These are phyloP conservation scores for Coemansia sp. DNA, from an alignment of 192 early-diverging fungal genomes.

Conservation along the genomic window DNA sequence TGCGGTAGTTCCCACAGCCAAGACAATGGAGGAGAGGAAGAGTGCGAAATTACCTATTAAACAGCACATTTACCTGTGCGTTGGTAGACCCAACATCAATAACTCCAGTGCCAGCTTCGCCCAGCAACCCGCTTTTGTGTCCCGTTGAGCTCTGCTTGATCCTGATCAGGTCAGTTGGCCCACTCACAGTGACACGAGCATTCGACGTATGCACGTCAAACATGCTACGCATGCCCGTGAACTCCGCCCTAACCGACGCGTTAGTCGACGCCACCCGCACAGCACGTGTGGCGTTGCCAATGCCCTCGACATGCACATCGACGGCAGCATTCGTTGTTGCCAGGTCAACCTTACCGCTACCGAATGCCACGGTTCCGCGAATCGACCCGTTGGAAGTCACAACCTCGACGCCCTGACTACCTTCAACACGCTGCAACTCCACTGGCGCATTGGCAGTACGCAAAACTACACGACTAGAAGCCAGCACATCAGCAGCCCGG, in stretches of 20 bases:
- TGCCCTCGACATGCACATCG: conserved; percentile 1
- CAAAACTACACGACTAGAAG: background rate
- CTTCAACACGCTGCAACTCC: background rate
- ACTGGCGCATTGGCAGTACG: conserved; percentile 16
- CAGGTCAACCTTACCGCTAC: background rate
- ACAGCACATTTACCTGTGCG: conserved; percentile 7
- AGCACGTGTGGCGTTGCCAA: background rate
- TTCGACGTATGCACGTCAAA: conserved; percentile 32
- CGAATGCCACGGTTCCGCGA: conserved; percentile 4
- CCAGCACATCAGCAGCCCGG: conserved; percentile 1
- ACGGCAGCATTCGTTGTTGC: conserved; percentile 16
- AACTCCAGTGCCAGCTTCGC: background rate
- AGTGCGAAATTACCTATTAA: background rate
- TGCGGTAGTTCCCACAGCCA: too few species aligned
- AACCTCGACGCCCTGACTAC: background rate
- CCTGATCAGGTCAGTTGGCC: background rate
- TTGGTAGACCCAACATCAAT: conserved; percentile 25
- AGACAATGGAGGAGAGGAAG: too few species aligned
- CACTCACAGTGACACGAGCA: conserved; percentile 10
- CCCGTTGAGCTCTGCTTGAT: background rate
- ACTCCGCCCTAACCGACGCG: background rate
- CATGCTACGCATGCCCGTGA: conserved; percentile 12
- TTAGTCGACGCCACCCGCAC: conserved; percentile 19
- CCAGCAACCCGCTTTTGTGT: conserved; percentile 14
- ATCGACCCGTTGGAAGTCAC: conserved; percentile 19